A percentile compares a stretch with the other conserved stretches of the same genome.
phyloP scores from a whole-genome alignment of 2,329 filamentous ascomycete species.

The Mollisiaceae sp. region DNA sequence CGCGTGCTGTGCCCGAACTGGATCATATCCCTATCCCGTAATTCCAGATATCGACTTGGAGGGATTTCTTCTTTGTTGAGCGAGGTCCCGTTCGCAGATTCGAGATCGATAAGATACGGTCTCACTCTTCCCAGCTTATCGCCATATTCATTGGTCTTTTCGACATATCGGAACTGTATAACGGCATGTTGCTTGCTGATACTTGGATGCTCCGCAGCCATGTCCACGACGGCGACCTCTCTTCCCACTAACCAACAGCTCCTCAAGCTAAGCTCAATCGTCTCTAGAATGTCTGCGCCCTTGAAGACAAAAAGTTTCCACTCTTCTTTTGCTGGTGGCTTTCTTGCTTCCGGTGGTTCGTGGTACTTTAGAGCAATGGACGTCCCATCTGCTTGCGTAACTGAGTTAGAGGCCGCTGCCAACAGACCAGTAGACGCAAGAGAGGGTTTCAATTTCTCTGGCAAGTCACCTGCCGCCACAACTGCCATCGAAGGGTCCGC shows the following conservation, averaged over 20 bases:
- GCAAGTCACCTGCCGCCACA: conserved; percentile 45
- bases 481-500: conserved; percentile 45
- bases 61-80: conserved; percentile 80
- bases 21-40: conserved; percentile 87
- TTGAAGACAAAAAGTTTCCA: conserved; percentile 98
- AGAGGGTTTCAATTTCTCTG: conserved; percentile 87
- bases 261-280: conserved; percentile 73
- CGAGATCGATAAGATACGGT: conserved; percentile 91
- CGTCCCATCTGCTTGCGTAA: conserved; percentile 73
- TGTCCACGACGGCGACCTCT: conserved; percentile 79
- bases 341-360: conserved; percentile 90
- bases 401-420: conserved; percentile 83
- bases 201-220: conserved; percentile 86
- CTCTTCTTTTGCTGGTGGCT: conserved; percentile 75
- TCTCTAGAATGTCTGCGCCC: conserved; percentile 78
- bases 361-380: conserved; percentile 91
- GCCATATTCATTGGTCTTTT: conserved; percentile 84
- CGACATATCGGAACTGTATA: conserved; percentile 86
- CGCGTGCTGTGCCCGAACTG: conserved; percentile 86
- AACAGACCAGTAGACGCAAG: conserved; percentile 80
- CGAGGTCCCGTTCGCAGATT: conserved; percentile 88
- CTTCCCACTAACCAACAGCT: conserved; percentile 93
- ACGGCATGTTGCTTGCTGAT: conserved; percentile 96
- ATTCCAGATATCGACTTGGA: conserved; percentile 79
- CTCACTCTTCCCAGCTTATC: conserved; percentile 80